phyloP scores from a whole-genome alignment of 2,329 filamentous ascomycete species.

The Ramularia collo-cygni region DNA sequence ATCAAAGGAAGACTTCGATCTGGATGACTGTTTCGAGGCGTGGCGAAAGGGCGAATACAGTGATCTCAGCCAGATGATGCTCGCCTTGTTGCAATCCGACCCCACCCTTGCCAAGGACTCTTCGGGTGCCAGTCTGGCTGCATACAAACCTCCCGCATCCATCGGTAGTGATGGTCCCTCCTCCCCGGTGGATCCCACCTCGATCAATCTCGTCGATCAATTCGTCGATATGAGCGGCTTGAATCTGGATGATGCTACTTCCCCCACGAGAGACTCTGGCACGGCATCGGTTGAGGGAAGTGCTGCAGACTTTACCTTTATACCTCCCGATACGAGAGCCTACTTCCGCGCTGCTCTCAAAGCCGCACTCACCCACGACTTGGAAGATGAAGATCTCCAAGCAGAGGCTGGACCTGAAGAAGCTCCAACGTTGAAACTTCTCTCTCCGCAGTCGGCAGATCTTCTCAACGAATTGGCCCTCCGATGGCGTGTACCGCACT shows the following conservation, averaged over 20 bases:
- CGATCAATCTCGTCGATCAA: conserved; percentile 57
- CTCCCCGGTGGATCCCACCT: conserved; percentile 35
- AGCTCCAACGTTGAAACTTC: conserved; percentile 44
- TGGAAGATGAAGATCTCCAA: conserved; percentile 49
- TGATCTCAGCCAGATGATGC: conserved; percentile 86
- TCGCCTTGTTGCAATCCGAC: conserved; percentile 78
- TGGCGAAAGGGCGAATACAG: conserved; percentile 90
- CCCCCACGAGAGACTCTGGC: conserved; percentile 31
- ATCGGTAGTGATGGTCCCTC: conserved; percentile 25
- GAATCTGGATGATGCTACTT: conserved; percentile 49
- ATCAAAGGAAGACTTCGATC: conserved; percentile 77
- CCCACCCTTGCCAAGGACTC: conserved; percentile 78
- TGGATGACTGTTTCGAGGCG: conserved; percentile 76
- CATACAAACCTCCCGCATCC: conserved; percentile 20
- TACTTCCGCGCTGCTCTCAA: conserved; percentile 79
- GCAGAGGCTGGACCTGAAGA: conserved; percentile 44
- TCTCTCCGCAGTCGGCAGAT: conserved; percentile 73
- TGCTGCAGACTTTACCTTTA: conserved; percentile 65
- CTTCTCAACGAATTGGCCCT: conserved; percentile 77
- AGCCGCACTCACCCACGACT: conserved; percentile 61
- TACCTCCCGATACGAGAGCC: conserved; percentile 72
- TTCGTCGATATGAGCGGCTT: conserved; percentile 61
- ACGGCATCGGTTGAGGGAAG: conserved; percentile 28
- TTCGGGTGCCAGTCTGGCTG: conserved; percentile 40
- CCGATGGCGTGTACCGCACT: conserved; percentile 83